A percentile compares a stretch with the other conserved stretches of the same genome.
Evolutionary conservation across 2,329 filamentous ascomycete genomes (phyloP).

Genomic region (Thelonectria rubi): DNA sequence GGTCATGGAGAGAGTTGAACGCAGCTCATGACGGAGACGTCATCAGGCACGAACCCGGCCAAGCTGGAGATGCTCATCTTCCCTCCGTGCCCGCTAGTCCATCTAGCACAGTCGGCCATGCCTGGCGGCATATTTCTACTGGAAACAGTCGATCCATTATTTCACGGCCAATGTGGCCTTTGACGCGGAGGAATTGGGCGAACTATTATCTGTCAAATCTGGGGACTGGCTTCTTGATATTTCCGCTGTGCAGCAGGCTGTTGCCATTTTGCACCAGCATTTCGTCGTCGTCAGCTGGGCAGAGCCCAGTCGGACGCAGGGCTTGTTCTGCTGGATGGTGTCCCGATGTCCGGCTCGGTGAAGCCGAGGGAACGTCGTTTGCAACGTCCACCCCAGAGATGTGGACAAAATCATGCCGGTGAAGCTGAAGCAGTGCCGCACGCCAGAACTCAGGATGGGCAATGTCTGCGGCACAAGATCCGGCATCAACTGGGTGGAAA

Average conservation of each 20-base stretch:
- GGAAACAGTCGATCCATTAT: constrained; percentile 6
- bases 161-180: background rate
- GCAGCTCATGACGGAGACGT: background rate
- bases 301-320: background rate
- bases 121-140: background rate
- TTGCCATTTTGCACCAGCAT: background rate
- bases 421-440: background rate
- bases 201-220: background rate
- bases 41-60: background rate
- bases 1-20: background rate
- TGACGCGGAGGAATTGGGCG: background rate
- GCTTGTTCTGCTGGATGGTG: no score
- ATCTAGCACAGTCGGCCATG: constrained; percentile 6
- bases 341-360: background rate
- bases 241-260: background rate
- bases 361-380: background rate
- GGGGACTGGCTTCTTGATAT: background rate
- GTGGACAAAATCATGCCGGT: background rate
- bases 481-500: background rate
- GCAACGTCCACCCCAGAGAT: background rate
- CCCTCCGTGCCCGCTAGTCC: background rate
- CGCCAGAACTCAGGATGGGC: background rate
- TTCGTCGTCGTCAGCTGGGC: constrained; percentile 1
- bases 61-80: background rate
- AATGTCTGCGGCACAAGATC: background rate